phyloP scores from a whole-genome alignment of 2,329 filamentous ascomycete species.

The Aspergillus tamarii region DNA sequence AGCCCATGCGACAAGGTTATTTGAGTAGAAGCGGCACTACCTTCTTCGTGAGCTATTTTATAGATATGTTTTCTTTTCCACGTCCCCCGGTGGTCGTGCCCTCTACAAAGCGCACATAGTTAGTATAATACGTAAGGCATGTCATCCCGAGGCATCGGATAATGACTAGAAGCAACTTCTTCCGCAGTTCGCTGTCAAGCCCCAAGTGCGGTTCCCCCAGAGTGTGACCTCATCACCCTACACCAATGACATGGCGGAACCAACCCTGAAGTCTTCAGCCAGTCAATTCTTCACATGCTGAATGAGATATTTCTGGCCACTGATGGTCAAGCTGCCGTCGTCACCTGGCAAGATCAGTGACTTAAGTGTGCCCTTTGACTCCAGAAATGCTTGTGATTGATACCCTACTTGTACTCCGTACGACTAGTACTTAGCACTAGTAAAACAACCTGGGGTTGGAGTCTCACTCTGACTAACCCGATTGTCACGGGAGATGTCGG shows the following conservation, averaged over 20 bases:
- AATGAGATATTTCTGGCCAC: conserved; percentile 1
- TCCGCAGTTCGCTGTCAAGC: neutral
- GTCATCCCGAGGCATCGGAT: conserved; percentile 8
- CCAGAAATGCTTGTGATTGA: conserved; percentile 3
- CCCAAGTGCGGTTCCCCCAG: conserved; percentile 7
- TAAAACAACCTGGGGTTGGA: neutral
- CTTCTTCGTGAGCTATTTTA: neutral
- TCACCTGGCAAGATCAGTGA: neutral
- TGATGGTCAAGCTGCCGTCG: neutral
- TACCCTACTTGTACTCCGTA: neutral
- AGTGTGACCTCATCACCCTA: conserved; percentile 13
- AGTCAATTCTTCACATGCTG: conserved; percentile 19
- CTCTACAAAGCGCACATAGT: neutral
- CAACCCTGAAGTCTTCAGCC: conserved; percentile 7
- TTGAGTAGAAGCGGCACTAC: neutral
- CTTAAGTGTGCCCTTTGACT: neutral
- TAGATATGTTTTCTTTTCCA: neutral
- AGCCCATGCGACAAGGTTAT: conserved; percentile 1
- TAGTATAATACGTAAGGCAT: neutral
- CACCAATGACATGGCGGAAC: conserved; percentile 14
- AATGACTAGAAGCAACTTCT: neutral
- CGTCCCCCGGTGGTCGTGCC: neutral
- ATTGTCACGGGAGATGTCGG: conserved; percentile 12
- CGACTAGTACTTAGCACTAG: too few species aligned
- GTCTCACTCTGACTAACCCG: neutral